A percentile compares a stretch with the other conserved stretches of the same genome.
Evolutionary conservation across 75 land plant genomes (phyloP).

Genomic region (Sequoiadendron giganteum): DNA sequence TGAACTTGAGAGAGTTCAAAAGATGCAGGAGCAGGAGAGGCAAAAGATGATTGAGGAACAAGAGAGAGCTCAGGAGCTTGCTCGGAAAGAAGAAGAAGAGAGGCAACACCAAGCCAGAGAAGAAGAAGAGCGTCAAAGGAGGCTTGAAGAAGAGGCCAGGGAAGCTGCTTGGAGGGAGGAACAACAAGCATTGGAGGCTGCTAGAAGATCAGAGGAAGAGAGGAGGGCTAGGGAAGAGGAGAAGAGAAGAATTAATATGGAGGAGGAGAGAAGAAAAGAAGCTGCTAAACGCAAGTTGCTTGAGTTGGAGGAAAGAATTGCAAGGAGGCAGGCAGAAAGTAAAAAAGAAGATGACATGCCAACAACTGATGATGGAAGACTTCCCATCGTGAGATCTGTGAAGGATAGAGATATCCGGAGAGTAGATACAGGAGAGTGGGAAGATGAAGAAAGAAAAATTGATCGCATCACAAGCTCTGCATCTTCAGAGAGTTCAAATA

Average conservation of each 20-base stretch:
- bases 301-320: slow-evolving; percentile 89
- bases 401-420: slow-evolving; percentile 41
- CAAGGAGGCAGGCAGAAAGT: slow-evolving; percentile 73
- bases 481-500: slow-evolving; percentile 42
- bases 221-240: slow-evolving; percentile 87
- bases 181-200: slow-evolving; percentile 70
- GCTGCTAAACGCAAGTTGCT: slow-evolving; percentile 84
- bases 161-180: slow-evolving; percentile 93
- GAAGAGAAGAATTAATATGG: slow-evolving; percentile 56
- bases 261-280: slow-evolving; percentile 94
- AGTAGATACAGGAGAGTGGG: slow-evolving; percentile 49
- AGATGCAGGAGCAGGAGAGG: slow-evolving; percentile 87
- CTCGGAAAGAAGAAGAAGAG: slow-evolving; percentile 88
- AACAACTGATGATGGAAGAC: slow-evolving; percentile 23
- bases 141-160: slow-evolving; percentile 84
- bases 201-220: slow-evolving; percentile 66
- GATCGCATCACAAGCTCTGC: slow-evolving; percentile 60
- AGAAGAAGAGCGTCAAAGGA: slow-evolving; percentile 64
- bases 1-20: slow-evolving; percentile 94
- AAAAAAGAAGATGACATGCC: slow-evolving; percentile 24
- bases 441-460: slow-evolving; percentile 72
- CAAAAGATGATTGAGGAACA: slow-evolving; percentile 80
- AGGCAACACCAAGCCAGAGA: slow-evolving; percentile 67
- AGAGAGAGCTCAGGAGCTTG: slow-evolving; percentile 80
- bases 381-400: background rate